phyloP scores from a whole-genome alignment of 1,139 yeast species.

The Candida glucosophila region DNA sequence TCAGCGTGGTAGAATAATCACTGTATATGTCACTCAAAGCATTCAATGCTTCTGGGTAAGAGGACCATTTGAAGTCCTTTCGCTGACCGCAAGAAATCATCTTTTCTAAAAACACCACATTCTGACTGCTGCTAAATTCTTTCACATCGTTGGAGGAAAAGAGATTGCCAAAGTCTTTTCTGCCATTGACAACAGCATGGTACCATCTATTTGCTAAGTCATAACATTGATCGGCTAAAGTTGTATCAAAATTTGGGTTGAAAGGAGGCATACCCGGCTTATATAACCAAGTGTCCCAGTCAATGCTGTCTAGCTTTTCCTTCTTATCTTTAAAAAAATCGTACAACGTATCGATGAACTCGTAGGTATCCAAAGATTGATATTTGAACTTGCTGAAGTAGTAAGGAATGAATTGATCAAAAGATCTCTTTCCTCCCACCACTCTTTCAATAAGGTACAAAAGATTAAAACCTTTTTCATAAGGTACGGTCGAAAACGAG shows the following conservation, averaged over 20 bases:
- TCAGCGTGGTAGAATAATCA: conserved; percentile 14
- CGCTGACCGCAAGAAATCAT: conserved; percentile 25
- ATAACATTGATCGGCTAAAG: conserved; percentile 24
- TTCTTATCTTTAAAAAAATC: conserved; percentile 17
- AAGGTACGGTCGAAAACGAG: conserved; percentile 26
- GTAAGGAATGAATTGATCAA: conserved; percentile 24
- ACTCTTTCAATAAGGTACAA: conserved; percentile 20
- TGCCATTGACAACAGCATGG: conserved; percentile 7
- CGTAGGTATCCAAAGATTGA: conserved; percentile 20
- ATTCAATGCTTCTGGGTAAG: conserved; percentile 11
- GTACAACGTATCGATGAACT: conserved; percentile 22
- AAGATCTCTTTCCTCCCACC: conserved; percentile 19
- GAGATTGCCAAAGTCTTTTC: conserved; percentile 2
- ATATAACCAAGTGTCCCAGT: conserved; percentile 23
- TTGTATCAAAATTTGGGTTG: conserved; percentile 20
- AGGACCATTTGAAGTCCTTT: conserved; percentile 26
- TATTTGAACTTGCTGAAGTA: conserved; percentile 25
- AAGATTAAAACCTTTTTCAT: conserved; percentile 29
- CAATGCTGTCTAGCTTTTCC: conserved; percentile 12
- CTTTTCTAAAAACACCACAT: conserved; percentile 25
- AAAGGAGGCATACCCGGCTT: conserved; percentile 23
- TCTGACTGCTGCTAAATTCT: conserved; percentile 25
- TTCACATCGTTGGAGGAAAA: conserved; percentile 15
- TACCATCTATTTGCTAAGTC: conserved; percentile 20
- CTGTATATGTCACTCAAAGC: conserved; percentile 16